phyloP scores from a whole-genome alignment of 768 basidiomycete species.

The Suillus tomentosus region DNA sequence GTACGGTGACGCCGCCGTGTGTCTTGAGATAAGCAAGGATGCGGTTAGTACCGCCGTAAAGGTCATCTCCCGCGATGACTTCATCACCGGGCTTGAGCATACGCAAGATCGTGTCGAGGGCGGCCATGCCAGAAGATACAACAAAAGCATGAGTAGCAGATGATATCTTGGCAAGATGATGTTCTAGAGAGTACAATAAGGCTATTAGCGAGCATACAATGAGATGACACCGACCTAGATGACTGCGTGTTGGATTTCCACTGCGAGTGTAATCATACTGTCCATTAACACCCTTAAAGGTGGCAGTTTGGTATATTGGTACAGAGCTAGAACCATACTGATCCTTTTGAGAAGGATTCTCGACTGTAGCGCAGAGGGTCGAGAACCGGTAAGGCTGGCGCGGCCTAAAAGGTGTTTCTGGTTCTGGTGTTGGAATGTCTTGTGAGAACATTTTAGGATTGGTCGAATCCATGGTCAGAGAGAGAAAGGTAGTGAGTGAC shows the following conservation, averaged over 20 bases:
- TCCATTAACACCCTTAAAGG: conserved; percentile 92
- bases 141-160: conserved; percentile 87
- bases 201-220: background rate
- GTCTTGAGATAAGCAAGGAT: conserved; percentile 86
- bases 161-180: conserved; percentile 96
- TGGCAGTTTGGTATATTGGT: conserved; percentile 97
- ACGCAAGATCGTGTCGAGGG: conserved; percentile 92
- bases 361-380: conserved; percentile 90
- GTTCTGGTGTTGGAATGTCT: conserved; percentile 79
- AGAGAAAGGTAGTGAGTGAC: background rate
- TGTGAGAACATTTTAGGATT: conserved; percentile 27
- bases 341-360: conserved; percentile 90
- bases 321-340: conserved; percentile 94
- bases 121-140: conserved; percentile 98
- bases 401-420: conserved; percentile 68
- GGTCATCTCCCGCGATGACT: conserved; percentile 93
- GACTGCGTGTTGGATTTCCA: conserved; percentile 95
- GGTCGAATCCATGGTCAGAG: conserved; percentile 12
- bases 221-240: conserved; percentile 68
- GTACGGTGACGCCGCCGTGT: conserved; percentile 85
- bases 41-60: conserved; percentile 98
- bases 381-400: conserved; percentile 85
- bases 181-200: conserved; percentile 55
- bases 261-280: conserved; percentile 94
- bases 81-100: conserved; percentile 94